Percentiles rank a stretch among this genome's conserved stretches.
These are phyloP conservation scores for Volvox reticuliferus DNA, from an alignment of 139 green algal genomes.

Conservation along the genomic window DNA sequence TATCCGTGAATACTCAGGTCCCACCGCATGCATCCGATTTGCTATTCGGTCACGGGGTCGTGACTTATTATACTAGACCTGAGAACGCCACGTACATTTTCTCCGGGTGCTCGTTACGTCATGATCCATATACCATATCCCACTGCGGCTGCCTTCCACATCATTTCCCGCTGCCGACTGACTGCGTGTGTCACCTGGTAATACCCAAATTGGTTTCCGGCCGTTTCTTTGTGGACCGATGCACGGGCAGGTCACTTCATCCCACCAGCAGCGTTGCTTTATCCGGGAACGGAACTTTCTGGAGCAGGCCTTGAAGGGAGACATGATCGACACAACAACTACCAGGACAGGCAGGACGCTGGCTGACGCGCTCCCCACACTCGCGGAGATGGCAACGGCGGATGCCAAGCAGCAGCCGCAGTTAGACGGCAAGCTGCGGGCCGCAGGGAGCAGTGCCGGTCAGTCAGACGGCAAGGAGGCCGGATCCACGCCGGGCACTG, in stretches of 20 bases:
- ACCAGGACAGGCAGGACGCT: neutral
- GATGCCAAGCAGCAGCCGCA: neutral
- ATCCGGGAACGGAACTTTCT: neutral
- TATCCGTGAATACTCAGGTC: no score
- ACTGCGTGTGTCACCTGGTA: no score
- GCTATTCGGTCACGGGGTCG: no score
- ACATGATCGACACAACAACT: constrained; percentile 1
- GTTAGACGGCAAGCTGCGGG: neutral
- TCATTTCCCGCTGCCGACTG: no score
- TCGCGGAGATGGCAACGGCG: neutral
- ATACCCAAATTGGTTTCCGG: no score
- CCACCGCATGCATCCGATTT: no score
- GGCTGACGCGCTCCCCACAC: neutral
- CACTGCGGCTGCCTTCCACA: no score
- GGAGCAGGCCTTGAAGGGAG: neutral
- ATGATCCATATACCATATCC: no score
- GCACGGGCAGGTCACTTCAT: neutral
- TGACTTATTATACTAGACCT: no score
- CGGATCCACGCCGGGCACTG: neutral
- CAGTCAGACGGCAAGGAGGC: neutral
- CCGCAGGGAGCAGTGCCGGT: neutral
- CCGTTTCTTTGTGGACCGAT: no score
- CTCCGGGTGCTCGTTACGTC: no score
- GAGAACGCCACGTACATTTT: no score
- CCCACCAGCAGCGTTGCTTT: neutral